These are phyloP conservation scores for Chlorophyllum brunneum DNA, from an alignment of 768 basidiomycete species.

Conservation along the genomic window DNA sequence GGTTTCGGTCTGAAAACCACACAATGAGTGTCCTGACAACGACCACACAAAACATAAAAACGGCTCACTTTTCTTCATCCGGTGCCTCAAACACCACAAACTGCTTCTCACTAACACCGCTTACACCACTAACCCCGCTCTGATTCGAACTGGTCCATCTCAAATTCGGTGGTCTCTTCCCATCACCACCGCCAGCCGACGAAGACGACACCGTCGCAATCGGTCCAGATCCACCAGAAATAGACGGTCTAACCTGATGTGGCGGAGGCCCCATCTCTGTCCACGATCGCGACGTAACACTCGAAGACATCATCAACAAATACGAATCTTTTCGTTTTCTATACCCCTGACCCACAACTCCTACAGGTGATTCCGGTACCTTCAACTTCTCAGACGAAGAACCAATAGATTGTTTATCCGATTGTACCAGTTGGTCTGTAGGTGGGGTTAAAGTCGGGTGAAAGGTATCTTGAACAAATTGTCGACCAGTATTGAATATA, in stretches of 20 bases:
- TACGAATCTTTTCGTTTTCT: slow-evolving; percentile 27
- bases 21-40: slow-evolving; percentile 7
- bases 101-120: slow-evolving; percentile 19
- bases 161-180: slow-evolving; percentile 34
- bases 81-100: slow-evolving; percentile 34
- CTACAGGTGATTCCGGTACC: slow-evolving; percentile 18
- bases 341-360: slow-evolving; percentile 9
- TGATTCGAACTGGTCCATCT: slow-evolving; percentile 32
- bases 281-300: slow-evolving; percentile 49
- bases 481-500: slow-evolving; percentile 64
- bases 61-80: slow-evolving; percentile 20
- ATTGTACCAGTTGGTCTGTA: slow-evolving; percentile 21
- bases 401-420: neutral
- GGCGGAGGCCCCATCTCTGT: slow-evolving; percentile 34
- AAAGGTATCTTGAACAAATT: slow-evolving; percentile 56
- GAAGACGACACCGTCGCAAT: slow-evolving; percentile 31
- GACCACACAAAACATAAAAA: slow-evolving; percentile 11
- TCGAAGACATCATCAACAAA: slow-evolving; percentile 16
- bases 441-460: slow-evolving; percentile 41
- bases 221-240: neutral
- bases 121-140: slow-evolving; percentile 10
- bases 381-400: neutral
- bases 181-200: slow-evolving; percentile 22
- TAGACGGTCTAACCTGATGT: slow-evolving; percentile 29
- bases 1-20: slow-evolving; percentile 17